Evolutionary conservation across 768 basidiomycete genomes (phyloP).

Genomic region (Paxillus rubicundulus): DNA sequence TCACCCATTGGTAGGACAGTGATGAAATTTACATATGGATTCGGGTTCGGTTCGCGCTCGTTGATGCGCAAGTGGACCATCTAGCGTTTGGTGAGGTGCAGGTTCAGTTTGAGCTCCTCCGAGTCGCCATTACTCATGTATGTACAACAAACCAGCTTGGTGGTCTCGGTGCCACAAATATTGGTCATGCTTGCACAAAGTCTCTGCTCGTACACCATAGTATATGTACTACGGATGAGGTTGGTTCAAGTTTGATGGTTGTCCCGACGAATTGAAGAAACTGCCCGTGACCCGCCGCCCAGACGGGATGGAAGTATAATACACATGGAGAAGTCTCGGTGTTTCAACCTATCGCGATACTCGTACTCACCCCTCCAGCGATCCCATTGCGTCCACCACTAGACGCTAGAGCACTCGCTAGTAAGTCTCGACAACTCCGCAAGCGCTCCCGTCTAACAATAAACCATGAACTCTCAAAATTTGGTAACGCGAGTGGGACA

Average conservation of each 20-base stretch:
- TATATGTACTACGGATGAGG: too few relatives aligned
- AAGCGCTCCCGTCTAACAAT: constrained; percentile 68
- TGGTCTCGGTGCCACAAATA: too few relatives aligned
- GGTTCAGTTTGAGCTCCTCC: too few relatives aligned
- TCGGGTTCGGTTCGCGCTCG: constrained; percentile 67
- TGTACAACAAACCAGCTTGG: too few relatives aligned
- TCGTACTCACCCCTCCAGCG: constrained; percentile 11
- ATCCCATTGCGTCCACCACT: constrained; percentile 22
- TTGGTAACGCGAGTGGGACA: constrained; percentile 68
- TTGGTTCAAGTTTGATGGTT: too few relatives aligned
- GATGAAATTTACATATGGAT: constrained; percentile 77
- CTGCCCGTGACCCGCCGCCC: background rate
- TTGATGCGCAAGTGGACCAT: constrained; percentile 77
- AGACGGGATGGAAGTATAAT: background rate
- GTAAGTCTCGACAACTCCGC: constrained; percentile 53
- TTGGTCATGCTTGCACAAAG: too few relatives aligned
- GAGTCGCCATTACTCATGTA: too few relatives aligned
- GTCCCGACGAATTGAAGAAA: too few relatives aligned
- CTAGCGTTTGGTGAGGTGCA: background rate
- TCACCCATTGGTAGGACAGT: constrained; percentile 48
- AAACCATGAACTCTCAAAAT: constrained; percentile 78
- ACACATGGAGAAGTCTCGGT: too few relatives aligned
- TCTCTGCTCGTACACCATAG: too few relatives aligned
- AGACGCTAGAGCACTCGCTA: constrained; percentile 49
- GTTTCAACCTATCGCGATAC: constrained; percentile 22